These are phyloP conservation scores for Pneumocystis murina DNA, from an alignment of 1,139 yeast genomes.

Conservation along the genomic window DNA sequence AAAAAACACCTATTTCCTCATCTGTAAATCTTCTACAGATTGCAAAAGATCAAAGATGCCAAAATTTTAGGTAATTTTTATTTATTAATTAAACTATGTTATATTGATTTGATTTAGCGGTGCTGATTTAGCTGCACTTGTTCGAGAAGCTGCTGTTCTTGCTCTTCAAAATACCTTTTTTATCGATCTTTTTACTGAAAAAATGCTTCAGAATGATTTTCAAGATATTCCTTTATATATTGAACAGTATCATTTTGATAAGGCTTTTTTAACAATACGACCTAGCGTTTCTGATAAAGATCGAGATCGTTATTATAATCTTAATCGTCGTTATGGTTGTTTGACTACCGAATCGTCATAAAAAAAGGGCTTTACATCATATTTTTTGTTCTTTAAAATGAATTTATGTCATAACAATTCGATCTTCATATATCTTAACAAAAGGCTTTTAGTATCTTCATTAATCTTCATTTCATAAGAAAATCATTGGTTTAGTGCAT, in stretches of 20 bases:
- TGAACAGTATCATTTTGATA: conserved; percentile 47
- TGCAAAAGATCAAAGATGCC: conserved; percentile 64
- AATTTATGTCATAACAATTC: background rate
- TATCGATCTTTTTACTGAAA: conserved; percentile 32
- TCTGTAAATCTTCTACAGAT: conserved; percentile 46
- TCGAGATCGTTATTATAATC: conserved; percentile 52
- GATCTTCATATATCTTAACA: no score
- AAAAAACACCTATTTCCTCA: conserved; percentile 58
- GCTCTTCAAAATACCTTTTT: conserved; percentile 66
- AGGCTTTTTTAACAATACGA: conserved; percentile 57
- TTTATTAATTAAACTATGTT: background rate
- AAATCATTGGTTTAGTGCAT: no score
- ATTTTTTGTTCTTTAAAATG: background rate
- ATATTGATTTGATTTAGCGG: conserved; percentile 36
- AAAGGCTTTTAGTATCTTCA: no score
- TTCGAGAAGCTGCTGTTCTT: conserved; percentile 80
- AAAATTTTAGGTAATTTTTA: conserved; percentile 37
- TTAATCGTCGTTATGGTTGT: conserved; percentile 6
- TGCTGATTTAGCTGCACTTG: conserved; percentile 84
- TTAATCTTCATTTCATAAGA: no score
- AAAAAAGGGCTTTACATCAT: background rate
- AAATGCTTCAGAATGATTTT: conserved; percentile 30
- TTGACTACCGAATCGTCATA: background rate
- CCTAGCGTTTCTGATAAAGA: conserved; percentile 89
- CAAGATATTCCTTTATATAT: conserved; percentile 34